Conservation (phyloP, 2,329 filamentous ascomycete genomes). For the Pseudogymnoascus sp. region DNA sequence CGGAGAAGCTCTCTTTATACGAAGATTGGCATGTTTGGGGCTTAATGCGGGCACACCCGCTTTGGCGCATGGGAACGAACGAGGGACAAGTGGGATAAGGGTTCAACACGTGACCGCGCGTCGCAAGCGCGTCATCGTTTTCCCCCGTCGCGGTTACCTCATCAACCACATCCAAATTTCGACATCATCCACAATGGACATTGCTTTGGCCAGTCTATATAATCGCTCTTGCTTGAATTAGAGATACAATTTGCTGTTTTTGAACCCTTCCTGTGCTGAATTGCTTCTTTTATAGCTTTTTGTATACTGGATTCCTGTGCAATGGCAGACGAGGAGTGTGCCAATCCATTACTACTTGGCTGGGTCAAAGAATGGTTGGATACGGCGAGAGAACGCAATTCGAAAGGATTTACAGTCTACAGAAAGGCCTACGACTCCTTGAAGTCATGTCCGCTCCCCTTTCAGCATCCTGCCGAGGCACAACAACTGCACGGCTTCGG, state of each 20-base stretch:
- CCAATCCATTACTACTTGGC: conserved; percentile 61
- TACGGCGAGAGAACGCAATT: conserved; percentile 58
- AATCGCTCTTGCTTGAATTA: not conserved
- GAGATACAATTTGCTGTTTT: not conserved
- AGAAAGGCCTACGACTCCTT: conserved; percentile 70
- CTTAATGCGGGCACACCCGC: conserved; percentile 6
- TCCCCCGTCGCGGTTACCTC: not conserved
- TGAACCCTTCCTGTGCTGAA: not conserved
- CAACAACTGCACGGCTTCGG: conserved; percentile 69
- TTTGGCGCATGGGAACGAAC: conserved; percentile 1
- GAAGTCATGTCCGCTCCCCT: conserved; percentile 61
- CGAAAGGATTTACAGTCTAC: conserved; percentile 65
- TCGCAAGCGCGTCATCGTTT: not conserved
- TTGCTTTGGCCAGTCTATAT: not conserved
- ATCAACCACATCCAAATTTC: not conserved
- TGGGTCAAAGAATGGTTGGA: conserved; percentile 78
- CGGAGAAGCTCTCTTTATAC: conserved; percentile 8
- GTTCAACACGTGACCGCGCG: not conserved
- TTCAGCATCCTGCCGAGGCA: conserved; percentile 62
- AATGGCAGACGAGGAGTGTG: conserved; percentile 18
- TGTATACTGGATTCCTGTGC: not conserved
- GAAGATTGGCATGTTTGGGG: conserved; percentile 6
- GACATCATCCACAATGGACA: not conserved
- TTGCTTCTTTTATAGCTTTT: not conserved
- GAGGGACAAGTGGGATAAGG: not conserved